phyloP scores from a whole-genome alignment of 2,329 filamentous ascomycete species.

The Chaetomium strumarium region DNA sequence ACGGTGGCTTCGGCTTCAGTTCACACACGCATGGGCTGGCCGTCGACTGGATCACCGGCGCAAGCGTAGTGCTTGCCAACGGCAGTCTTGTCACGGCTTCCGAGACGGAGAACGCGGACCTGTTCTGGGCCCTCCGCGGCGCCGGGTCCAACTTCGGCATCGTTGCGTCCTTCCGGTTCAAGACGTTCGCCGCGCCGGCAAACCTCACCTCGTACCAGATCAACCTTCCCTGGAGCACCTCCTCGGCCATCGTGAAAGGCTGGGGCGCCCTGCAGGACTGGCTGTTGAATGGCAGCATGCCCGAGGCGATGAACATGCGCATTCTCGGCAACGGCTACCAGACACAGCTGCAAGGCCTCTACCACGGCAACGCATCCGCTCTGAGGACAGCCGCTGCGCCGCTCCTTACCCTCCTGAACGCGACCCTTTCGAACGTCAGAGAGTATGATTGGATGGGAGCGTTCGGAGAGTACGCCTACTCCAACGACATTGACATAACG shows the following conservation, averaged over 20 bases:
- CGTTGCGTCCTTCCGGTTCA: conserved; percentile 35
- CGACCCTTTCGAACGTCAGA: conserved; percentile 20
- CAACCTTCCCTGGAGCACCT: conserved; percentile 24
- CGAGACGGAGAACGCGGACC: conserved; percentile 32
- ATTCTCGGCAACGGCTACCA: conserved; percentile 23
- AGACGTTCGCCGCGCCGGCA: conserved; percentile 34
- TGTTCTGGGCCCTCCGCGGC: conserved; percentile 40
- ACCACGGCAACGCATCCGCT: conserved; percentile 23
- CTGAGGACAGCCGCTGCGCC: conserved; percentile 21
- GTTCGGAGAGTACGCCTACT: conserved; percentile 30
- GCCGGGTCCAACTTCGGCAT: conserved; percentile 39
- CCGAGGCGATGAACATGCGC: conserved; percentile 28
- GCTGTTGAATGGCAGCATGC: conserved; percentile 23
- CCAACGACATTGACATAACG: conserved; percentile 25
- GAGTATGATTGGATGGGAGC: conserved; percentile 27
- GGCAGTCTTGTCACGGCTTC: conserved; percentile 29
- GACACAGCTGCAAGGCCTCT: conserved; percentile 27
- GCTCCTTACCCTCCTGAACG: conserved; percentile 22
- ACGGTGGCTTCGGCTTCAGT: conserved; percentile 37
- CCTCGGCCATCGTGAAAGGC: conserved; percentile 20
- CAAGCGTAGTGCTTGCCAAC: conserved; percentile 35
- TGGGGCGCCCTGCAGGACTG: conserved; percentile 26
- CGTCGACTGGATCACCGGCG: conserved; percentile 33
- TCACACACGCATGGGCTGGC: conserved; percentile 33
- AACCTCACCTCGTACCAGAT: conserved; percentile 28